Evolutionary conservation across 164 flowering plant genomes (phyloP).

Genomic region (Magnolia sinica): DNA sequence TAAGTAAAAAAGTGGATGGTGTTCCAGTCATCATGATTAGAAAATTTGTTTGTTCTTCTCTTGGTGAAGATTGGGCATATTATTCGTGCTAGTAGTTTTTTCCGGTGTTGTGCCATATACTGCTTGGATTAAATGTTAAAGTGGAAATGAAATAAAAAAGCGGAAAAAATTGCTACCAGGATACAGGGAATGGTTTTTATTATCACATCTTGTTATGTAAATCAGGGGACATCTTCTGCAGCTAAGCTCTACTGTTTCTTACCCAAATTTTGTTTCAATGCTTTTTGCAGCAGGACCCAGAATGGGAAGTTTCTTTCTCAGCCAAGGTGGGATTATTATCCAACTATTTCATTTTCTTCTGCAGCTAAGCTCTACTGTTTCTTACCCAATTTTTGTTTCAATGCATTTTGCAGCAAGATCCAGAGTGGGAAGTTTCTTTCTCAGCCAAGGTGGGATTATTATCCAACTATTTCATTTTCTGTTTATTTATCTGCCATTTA

Average conservation of each 20-base stretch:
- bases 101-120: not conserved
- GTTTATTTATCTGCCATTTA: not conserved
- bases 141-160: no score
- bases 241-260: not conserved
- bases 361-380: not conserved
- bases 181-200: not conserved
- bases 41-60: not conserved
- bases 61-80: not conserved
- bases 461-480: not conserved
- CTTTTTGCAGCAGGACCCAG: not conserved
- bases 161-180: no score
- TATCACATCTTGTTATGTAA: not conserved
- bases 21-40: not conserved
- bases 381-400: not conserved
- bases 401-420: not conserved
- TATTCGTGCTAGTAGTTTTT: not conserved
- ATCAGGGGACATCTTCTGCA: not conserved
- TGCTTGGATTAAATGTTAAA: no score
- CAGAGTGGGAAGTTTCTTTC: constrained; percentile 3
- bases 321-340: not conserved
- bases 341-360: not conserved
- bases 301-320: constrained; percentile 2
- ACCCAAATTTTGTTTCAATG: no score
- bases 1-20: not conserved
- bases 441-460: not conserved